A percentile compares a stretch with the other conserved stretches of the same genome.
phyloP scores from a whole-genome alignment of 352 stramenopile genomes.

The Phytophthora constricta region DNA sequence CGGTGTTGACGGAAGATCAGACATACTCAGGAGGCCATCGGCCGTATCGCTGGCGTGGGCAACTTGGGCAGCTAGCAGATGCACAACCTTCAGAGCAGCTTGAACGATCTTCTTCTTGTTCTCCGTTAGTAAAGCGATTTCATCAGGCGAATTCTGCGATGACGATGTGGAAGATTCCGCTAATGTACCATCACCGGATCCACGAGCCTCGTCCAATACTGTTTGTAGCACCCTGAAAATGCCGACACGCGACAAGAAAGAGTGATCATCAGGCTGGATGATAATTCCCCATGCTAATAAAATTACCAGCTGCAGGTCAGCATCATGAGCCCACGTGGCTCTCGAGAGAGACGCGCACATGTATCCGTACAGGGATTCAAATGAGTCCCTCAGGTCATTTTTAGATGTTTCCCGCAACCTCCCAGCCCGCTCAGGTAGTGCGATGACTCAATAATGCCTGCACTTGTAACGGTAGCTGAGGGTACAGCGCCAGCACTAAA shows the following conservation, averaged over 20 bases:
- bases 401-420: constrained; percentile 86
- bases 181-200: constrained; percentile 46
- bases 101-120: constrained; percentile 87
- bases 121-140: constrained; percentile 45
- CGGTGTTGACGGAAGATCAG: constrained; percentile 53
- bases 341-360: constrained; percentile 79
- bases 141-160: constrained; percentile 40
- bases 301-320: constrained; percentile 83
- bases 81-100: constrained; percentile 86
- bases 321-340: constrained; percentile 84
- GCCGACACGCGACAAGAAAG: constrained; percentile 88
- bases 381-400: constrained; percentile 77
- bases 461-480: constrained; percentile 16
- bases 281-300: constrained; percentile 88
- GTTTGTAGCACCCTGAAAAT: constrained; percentile 91
- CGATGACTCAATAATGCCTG: constrained; percentile 42
- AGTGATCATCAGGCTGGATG: constrained; percentile 89
- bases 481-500: constrained; percentile 41
- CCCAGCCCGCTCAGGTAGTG: constrained; percentile 81
- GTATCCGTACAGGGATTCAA: constrained; percentile 87
- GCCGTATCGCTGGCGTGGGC: constrained; percentile 74
- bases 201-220: constrained; percentile 87
- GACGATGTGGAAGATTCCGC: constrained; percentile 28
- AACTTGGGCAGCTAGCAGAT: constrained; percentile 89
- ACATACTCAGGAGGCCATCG: constrained; percentile 61